A percentile compares a stretch with the other conserved stretches of the same genome.
These are phyloP conservation scores for Rhodosporidiobolus sp. DNA, from an alignment of 768 basidiomycete species.

Conservation along the genomic window DNA sequence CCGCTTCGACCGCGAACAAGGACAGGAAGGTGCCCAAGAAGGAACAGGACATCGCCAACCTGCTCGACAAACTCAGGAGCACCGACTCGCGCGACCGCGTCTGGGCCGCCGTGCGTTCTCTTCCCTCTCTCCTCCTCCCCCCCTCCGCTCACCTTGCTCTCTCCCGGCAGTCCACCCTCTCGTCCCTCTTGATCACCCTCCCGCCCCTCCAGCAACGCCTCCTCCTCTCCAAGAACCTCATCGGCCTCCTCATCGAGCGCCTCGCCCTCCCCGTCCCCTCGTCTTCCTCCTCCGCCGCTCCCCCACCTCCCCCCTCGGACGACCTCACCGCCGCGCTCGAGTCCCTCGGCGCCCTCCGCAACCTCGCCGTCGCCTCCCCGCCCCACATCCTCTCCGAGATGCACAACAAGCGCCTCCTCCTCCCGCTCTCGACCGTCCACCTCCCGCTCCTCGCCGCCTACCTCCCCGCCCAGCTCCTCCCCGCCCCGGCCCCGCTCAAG, in stretches of 20 bases:
- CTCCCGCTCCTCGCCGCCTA: slow-evolving; percentile 30
- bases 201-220: slow-evolving; percentile 32
- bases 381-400: slow-evolving; percentile 39
- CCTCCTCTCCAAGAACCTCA: slow-evolving; percentile 37
- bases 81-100: slow-evolving; percentile 19
- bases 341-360: slow-evolving; percentile 36
- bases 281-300: not conserved
- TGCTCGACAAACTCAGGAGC: slow-evolving; percentile 36
- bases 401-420: slow-evolving; percentile 41
- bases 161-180: slow-evolving; percentile 21
- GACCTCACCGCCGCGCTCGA: slow-evolving; percentile 32
- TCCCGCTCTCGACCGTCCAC: slow-evolving; percentile 32
- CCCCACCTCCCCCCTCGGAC: slow-evolving; percentile 14
- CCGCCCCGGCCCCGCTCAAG: not conserved
- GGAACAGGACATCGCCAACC: slow-evolving; percentile 29
- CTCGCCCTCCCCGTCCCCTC: slow-evolving; percentile 12
- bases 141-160: not conserved
- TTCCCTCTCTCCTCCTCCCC: not conserved
- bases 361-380: slow-evolving; percentile 36
- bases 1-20: not conserved
- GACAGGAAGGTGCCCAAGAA: slow-evolving; percentile 17
- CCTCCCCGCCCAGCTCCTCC: slow-evolving; percentile 25
- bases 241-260: slow-evolving; percentile 39
- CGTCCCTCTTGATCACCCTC: slow-evolving; percentile 21
- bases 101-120: slow-evolving; percentile 25